Base-by-base conservation (phyloP, 345 rosid genomes). In the Excoecaria cochinchinensis region DNA sequence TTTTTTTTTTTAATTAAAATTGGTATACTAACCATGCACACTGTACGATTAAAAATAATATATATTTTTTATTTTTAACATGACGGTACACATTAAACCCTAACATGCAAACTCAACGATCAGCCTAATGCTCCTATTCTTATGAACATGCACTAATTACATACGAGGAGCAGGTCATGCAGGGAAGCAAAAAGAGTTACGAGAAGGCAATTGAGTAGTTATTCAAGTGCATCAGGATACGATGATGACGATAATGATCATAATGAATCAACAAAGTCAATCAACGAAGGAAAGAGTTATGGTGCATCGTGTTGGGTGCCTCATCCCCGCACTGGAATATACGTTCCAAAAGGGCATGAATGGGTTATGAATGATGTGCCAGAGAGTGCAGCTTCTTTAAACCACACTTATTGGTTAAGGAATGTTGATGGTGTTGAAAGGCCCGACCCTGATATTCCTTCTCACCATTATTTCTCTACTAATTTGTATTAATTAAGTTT, bases 281-380 rank as follows among this genome's bases (percentile, higher is more conserved):
- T 22, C 40, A 16, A 15, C 10, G 21, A 47, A 12, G 44, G 64
- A 22, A 61, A 72, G 61, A 51, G 0, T 52, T 68, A 55, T 42
- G 25, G 58, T 21, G 50, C 81, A 8, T 5, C 58, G 39, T 70
- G 57, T 21, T 89, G 96, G 96, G 75, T 84, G 39, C 96, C 96
- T 21, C 88, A 89, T 73, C 93, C 93, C 39, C 91, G 87, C 15
- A 83, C 84, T 5, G 96, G 92, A 60, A 91, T 89, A 71, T 91
- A 85, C 71, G 78, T 80, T 24, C 96, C 96, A 0, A 72, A 78
- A 66, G 92, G 96, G 22, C 88, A 87, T 3, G 93, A 91, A 66
- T 47, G 83, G 84, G 89, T 87, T 77, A 83, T 91, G 88, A 84
- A 86, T 0, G 93, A 80, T 46, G 88, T 91, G 4, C 91, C 93